Evolutionary conservation across 345 rosid species (phyloP).

Genomic region (Eucalyptus viminalis): DNA sequence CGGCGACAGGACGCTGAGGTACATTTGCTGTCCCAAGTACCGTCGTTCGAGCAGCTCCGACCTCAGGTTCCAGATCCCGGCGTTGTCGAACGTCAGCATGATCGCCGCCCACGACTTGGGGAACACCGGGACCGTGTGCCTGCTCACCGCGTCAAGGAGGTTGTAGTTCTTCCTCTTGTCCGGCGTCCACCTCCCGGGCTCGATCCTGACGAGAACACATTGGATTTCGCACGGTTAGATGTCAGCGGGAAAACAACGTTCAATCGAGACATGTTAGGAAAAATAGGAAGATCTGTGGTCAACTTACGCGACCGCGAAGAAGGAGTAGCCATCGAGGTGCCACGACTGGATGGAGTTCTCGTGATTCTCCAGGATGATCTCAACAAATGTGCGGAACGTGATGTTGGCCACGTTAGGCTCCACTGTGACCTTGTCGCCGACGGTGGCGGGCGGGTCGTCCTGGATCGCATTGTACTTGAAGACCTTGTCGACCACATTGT

Average conservation of each 20-base stretch:
- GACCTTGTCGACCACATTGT: slow-evolving; percentile 6
- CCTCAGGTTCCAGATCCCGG: slow-evolving; percentile 26
- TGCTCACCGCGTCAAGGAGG: slow-evolving; percentile 21
- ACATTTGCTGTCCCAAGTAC: slow-evolving; percentile 17
- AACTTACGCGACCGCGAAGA: slow-evolving; percentile 22
- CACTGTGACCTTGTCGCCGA: background rate
- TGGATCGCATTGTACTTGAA: slow-evolving; percentile 7
- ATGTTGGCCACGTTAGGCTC: slow-evolving; percentile 12
- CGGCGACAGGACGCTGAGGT: slow-evolving; percentile 12
- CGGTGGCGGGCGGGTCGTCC: background rate
- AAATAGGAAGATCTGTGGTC: background rate
- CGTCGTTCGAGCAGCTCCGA: slow-evolving; percentile 8
- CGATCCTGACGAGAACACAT: background rate
- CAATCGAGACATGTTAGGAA: background rate
- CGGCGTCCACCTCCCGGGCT: slow-evolving; percentile 18
- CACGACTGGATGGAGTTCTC: slow-evolving; percentile 15
- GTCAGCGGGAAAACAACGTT: background rate
- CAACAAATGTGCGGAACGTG: slow-evolving; percentile 13
- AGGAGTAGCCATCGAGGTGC: slow-evolving; percentile 16
- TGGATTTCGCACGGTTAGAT: background rate
- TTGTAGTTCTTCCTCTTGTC: slow-evolving; percentile 19
- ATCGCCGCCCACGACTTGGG: slow-evolving; percentile 26
- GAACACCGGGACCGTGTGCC: slow-evolving; percentile 19
- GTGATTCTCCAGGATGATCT: slow-evolving; percentile 16
- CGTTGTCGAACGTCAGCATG: slow-evolving; percentile 15